Evolutionary conservation across 1,139 yeast genomes (phyloP).

Genomic region (Yamadazyma sp.): DNA sequence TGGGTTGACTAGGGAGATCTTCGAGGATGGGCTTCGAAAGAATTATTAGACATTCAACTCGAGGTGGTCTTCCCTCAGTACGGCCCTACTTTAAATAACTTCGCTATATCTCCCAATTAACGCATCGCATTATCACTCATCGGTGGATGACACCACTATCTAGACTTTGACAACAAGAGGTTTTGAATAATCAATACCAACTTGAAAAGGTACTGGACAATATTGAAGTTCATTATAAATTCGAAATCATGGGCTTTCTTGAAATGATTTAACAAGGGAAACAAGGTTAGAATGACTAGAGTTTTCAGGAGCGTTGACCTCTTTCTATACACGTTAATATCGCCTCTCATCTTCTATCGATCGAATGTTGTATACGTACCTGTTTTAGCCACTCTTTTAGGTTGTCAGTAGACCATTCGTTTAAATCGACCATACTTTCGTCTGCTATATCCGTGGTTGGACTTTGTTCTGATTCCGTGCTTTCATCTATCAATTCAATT

Average conservation of each 20-base stretch:
- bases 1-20: conserved; percentile 54
- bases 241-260: conserved; percentile 27
- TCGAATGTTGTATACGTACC: conserved; percentile 23
- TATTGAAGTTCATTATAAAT: conserved; percentile 20
- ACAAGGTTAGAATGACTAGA: conserved; percentile 49
- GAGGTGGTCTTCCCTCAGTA: too few species aligned
- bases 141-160: too few species aligned
- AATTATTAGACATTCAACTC: too few species aligned
- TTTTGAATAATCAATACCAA: conserved; percentile 7
- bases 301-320: conserved; percentile 47
- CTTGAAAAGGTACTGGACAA: conserved; percentile 20
- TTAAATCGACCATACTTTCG: conserved; percentile 27
- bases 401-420: conserved; percentile 41
- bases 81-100: too few species aligned
- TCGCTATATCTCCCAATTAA: too few species aligned
- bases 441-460: conserved; percentile 13
- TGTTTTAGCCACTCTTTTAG: conserved; percentile 36
- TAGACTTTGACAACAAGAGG: conserved; percentile 3
- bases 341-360: neutral
- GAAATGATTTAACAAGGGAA: conserved; percentile 47
- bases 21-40: conserved; percentile 39
- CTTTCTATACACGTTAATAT: conserved; percentile 44
- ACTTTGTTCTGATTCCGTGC: conserved; percentile 1
- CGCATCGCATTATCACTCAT: too few species aligned
- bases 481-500: conserved; percentile 20